These are phyloP conservation scores for Sordariomycetes sp. DNA, from an alignment of 2,329 filamentous ascomycete genomes.

Conservation along the genomic window DNA sequence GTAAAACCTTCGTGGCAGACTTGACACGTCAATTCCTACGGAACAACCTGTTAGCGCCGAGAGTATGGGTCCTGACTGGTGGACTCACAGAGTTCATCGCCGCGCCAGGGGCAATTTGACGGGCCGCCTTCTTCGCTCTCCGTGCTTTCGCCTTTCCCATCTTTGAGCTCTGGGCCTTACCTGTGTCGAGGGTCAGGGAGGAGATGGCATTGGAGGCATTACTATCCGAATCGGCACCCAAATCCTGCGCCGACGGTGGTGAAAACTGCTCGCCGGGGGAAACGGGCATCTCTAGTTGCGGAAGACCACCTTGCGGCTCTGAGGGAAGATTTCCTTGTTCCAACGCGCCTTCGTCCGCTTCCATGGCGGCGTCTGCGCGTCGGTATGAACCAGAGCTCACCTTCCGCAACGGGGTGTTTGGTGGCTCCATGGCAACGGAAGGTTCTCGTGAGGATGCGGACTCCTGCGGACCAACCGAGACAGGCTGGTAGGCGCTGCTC, in stretches of 20 bases:
- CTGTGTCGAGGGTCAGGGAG: neutral
- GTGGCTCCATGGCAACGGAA: neutral
- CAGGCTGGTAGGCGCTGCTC: neutral
- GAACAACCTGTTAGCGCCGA: neutral
- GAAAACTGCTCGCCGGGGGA: conserved; percentile 5
- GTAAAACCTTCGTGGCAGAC: conserved; percentile 32
- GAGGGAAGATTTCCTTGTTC: neutral
- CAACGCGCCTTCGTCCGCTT: neutral
- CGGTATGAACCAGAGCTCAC: too few relatives aligned
- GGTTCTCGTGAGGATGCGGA: neutral
- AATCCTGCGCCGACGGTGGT: neutral
- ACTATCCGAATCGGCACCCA: neutral
- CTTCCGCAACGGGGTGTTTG: conserved; percentile 1
- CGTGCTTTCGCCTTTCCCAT: conserved; percentile 16
- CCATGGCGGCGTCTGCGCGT: neutral
- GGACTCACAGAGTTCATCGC: conserved; percentile 18
- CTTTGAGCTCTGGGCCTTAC: neutral
- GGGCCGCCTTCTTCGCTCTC: conserved; percentile 32
- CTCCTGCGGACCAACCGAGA: neutral
- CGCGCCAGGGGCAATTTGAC: conserved; percentile 19
- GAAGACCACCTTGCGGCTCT: neutral
- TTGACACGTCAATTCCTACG: neutral
- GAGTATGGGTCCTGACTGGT: neutral
- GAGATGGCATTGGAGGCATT: neutral
- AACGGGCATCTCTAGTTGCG: neutral